Percentiles rank a stretch among this genome's conserved stretches.
phyloP scores from a whole-genome alignment of 2,329 filamentous ascomycete species.

The Cordyceps sp. region DNA sequence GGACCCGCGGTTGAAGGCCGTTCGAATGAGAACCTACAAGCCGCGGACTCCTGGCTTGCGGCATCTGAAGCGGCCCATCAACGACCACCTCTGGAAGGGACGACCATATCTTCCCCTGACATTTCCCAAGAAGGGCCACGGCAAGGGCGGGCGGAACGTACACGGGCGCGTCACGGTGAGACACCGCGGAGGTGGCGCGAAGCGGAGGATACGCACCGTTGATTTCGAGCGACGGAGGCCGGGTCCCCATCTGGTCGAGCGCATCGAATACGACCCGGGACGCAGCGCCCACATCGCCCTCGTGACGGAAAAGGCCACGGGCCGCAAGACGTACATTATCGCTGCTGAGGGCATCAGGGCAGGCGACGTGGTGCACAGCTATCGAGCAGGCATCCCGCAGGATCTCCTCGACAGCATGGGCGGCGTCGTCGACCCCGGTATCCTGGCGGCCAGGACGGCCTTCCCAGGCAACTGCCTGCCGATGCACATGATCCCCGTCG shows the following conservation, averaged over 20 bases:
- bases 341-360: constrained; percentile 89
- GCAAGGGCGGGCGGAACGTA: constrained; percentile 83
- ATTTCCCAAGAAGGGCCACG: constrained; percentile 80
- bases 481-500: constrained; percentile 86
- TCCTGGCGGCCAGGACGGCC: constrained; percentile 84
- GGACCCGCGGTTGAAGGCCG: no score
- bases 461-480: constrained; percentile 91
- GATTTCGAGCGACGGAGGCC: constrained; percentile 70
- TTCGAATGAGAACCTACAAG: constrained; percentile 88
- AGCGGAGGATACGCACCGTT: constrained; percentile 78
- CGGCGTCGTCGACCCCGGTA: constrained; percentile 81
- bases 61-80: constrained; percentile 82
- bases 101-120: constrained; percentile 70
- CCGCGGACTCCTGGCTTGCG: constrained; percentile 84
- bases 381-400: constrained; percentile 72
- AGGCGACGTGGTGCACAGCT: constrained; percentile 86
- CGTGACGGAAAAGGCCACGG: constrained; percentile 56
- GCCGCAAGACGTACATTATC: constrained; percentile 74
- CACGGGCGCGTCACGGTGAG: constrained; percentile 73
- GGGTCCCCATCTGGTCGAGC: constrained; percentile 75
- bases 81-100: constrained; percentile 95
- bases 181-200: constrained; percentile 82
- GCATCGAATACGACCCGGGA: constrained; percentile 92
- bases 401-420: constrained; percentile 86
- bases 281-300: constrained; percentile 88